Base-by-base conservation (phyloP, 148 eudicot species). In the Vaccinium myrtillus region DNA sequence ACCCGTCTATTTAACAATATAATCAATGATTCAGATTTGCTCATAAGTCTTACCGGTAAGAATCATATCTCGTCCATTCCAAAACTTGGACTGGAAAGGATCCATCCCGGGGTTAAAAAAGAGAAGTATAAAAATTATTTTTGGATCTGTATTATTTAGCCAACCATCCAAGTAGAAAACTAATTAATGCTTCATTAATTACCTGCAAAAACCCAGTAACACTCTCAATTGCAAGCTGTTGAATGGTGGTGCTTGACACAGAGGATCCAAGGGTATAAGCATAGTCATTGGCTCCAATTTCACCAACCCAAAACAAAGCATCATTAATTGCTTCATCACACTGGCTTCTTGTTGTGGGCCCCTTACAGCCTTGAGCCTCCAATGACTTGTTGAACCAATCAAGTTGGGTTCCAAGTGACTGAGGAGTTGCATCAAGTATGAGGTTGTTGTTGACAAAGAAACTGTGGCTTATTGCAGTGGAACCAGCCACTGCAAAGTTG, bases 401-500 rank as follows among this genome's bases (percentile, higher is more conserved):
- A n/a, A 91, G 84, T 83, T 91, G 86, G 3, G 91, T 89, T 23
- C 18, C 32, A 54, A 91, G 84, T 3, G 93, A 89, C 78, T 89
- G 84, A 8, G 85, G 86, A 14, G 84, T 86, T 1, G 85, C 51
- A n/a, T 83, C 76, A 3, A 88, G 84, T 1, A 86, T 86, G 11
- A 89, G 75, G 55, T 92, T 93, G 77, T 95, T 91, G 88, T 81
- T 91, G 15, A 83, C 90, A 78, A 93, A 94, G 88, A 92, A 95
- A 49, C 85, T 69, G 43, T 94, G 92, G 48, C 75, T 85, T 55
- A 95, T 92, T 0, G 98, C 98, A 7, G 98, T 93, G 14, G 93
- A 77, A 8, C 98, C 98, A 4, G 91, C 98, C 1, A 95, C 95
- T 0, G 97, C 98, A 61, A 94, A 93, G 84, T 93, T 94, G 48